Conservation (phyloP, 2,329 filamentous ascomycete species). For the Eutypa lata region DNA sequence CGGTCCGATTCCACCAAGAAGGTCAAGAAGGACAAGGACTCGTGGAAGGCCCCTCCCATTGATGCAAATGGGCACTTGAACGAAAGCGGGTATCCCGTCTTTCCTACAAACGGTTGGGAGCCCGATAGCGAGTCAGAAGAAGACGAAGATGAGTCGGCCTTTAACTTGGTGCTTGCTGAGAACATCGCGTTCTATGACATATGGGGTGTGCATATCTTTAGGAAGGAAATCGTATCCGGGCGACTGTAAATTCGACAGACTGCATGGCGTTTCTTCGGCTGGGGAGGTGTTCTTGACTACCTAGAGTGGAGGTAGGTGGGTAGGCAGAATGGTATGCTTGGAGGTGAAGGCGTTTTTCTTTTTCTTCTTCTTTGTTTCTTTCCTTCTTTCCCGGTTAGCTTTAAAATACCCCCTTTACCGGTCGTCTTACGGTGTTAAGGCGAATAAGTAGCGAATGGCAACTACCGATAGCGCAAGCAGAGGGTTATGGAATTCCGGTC, state of each 20-base stretch:
- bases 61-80: background rate
- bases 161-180: conserved; percentile 37
- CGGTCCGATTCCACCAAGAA: conserved; percentile 10
- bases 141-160: conserved; percentile 24
- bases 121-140: conserved; percentile 33
- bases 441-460: no score
- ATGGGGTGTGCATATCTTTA: conserved; percentile 52
- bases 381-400: no score
- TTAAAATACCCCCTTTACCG: no score
- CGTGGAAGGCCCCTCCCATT: conserved; percentile 25
- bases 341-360: no score
- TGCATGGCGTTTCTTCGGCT: background rate
- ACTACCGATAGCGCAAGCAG: no score
- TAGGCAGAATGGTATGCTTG: no score
- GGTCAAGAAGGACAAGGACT: conserved; percentile 32
- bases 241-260: conserved; percentile 28
- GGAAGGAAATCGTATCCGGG: conserved; percentile 51
- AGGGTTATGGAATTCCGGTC: no score
- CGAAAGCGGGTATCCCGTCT: conserved; percentile 21
- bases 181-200: conserved; percentile 42
- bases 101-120: conserved; percentile 25
- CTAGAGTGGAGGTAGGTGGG: no score
- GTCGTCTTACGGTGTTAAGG: no score
- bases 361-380: no score
- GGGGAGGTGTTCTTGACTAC: no score